Base-by-base conservation (phyloP, 1,139 yeast genomes). In the Magnusiomyces suaveolens region DNA sequence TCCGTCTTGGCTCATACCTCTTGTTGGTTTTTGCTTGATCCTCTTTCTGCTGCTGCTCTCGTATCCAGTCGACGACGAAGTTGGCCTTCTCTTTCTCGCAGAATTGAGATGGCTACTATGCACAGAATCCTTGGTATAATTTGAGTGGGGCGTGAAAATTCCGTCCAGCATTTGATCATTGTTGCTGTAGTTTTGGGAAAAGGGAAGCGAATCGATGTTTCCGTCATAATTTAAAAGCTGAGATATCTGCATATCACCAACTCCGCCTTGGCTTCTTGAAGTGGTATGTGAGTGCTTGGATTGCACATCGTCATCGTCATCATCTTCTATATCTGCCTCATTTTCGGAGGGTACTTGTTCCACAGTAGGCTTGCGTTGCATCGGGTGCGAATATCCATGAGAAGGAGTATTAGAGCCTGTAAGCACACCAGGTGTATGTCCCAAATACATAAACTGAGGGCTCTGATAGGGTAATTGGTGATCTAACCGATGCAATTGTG, bases 291-390 rank as follows among this genome's bases (percentile, higher is more conserved):
- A 48, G 21, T 48, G 51, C 16, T 39, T 38, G 6, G 51, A 48
- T 10, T 48, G 51, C 16, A 48, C 43, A n/a, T 48, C 51, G 23
- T 48, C 51, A 18, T 48, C 51, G 32, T 48, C 51, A 14, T 38
- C 43, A 14, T 38, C 43, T n/a, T 38, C 51, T 3, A 38, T 38
- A 23, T 48, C 44, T 2, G 43, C 44, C 24, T 48, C 51, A 23
- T 33, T 20, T 16, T 36, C 51, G 4, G 36, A 29, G n/a, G 38
- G 21, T 4, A 24, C 44, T 4, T 18, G 25, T 4, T 41, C 8
- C 23, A 25, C n/a, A 41, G 12, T 41, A 4, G 3, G 23, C 6
- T 18, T 20, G 3, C 44, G 44, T 20, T 41, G 44, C 3, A 41
- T 2, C 4, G 18, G 8, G 4, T 41, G 23, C 8, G 16, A 20